Percentiles rank a stretch among this genome's conserved stretches.
These are phyloP conservation scores for Hypoxylon sp. DNA, from an alignment of 2,329 filamentous ascomycete species.

Conservation along the genomic window DNA sequence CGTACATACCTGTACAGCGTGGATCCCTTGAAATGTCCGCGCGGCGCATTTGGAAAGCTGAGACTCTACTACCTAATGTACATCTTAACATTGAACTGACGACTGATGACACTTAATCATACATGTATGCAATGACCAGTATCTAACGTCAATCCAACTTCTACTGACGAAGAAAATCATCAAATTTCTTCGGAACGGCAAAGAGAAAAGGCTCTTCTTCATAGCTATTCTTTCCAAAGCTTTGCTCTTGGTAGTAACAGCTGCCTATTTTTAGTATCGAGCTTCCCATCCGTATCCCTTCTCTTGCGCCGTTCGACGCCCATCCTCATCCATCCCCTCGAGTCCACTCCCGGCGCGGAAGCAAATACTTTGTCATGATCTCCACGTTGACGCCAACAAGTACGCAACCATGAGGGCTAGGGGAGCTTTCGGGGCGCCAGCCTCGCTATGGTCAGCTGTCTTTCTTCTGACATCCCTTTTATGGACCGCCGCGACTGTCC, in stretches of 20 bases:
- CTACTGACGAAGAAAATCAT: constrained; percentile 7
- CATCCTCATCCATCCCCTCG: constrained; percentile 12
- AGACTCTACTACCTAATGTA: constrained; percentile 31
- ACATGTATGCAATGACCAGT: constrained; percentile 10
- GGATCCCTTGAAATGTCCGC: constrained; percentile 34
- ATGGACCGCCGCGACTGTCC: constrained; percentile 52
- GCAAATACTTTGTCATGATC: constrained; percentile 60
- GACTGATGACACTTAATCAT: constrained; percentile 40
- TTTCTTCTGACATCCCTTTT: constrained; percentile 57
- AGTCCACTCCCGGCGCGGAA: constrained; percentile 11
- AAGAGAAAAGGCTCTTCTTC: constrained; percentile 2
- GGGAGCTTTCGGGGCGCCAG: constrained; percentile 62
- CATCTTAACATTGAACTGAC: constrained; percentile 10
- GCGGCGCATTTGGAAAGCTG: constrained; percentile 43
- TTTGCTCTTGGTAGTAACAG: constrained; percentile 9
- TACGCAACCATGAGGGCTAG: constrained; percentile 69
- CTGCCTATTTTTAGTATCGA: constrained; percentile 13
- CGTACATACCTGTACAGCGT: constrained; percentile 3
- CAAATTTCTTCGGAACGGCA: constrained; percentile 14
- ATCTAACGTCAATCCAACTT: constrained; percentile 14
- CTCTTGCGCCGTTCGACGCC: constrained; percentile 7
- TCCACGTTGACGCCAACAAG: constrained; percentile 51
- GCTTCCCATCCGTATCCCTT: constrained; percentile 18
- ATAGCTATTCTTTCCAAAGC: background rate
- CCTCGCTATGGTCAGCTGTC: constrained; percentile 58